phyloP scores from a whole-genome alignment of 1,139 yeast genomes.

The Pichia sp. region DNA sequence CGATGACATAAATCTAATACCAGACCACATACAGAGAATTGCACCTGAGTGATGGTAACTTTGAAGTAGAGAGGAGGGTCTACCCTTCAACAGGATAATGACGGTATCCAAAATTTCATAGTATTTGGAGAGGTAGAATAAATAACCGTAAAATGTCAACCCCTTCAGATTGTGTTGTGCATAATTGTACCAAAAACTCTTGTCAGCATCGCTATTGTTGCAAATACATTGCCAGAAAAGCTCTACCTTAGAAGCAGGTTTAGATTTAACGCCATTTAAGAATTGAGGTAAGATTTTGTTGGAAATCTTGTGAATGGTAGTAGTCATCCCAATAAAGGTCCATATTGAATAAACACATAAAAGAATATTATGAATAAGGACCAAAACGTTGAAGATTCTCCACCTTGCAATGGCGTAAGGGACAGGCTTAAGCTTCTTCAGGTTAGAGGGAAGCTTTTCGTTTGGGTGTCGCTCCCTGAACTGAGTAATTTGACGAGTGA shows the following conservation, averaged over 20 bases:
- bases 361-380: slow-evolving; percentile 53
- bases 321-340: slow-evolving; percentile 63
- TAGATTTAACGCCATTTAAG: slow-evolving; percentile 14
- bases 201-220: slow-evolving; percentile 34
- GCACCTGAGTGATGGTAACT: slow-evolving; percentile 81
- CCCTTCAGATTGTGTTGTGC: slow-evolving; percentile 32
- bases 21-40: slow-evolving; percentile 81
- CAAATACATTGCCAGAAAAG: slow-evolving; percentile 57
- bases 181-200: slow-evolving; percentile 46
- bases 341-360: slow-evolving; percentile 63
- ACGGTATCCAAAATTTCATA: slow-evolving; percentile 68
- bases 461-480: slow-evolving; percentile 21
- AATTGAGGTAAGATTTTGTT: slow-evolving; percentile 25
- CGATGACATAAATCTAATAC: slow-evolving; percentile 62
- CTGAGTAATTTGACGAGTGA: slow-evolving; percentile 24
- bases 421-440: slow-evolving; percentile 43
- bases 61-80: slow-evolving; percentile 61
- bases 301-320: slow-evolving; percentile 37
- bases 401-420: slow-evolving; percentile 48
- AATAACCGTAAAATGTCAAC: slow-evolving; percentile 54
- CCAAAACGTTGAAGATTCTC: slow-evolving; percentile 44
- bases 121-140: slow-evolving; percentile 65
- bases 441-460: slow-evolving; percentile 15
- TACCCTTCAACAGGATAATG: slow-evolving; percentile 62
- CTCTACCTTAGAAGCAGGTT: slow-evolving; percentile 23